Base-by-base conservation (phyloP, 2,329 filamentous ascomycete species). In the Esteya vermicola region DNA sequence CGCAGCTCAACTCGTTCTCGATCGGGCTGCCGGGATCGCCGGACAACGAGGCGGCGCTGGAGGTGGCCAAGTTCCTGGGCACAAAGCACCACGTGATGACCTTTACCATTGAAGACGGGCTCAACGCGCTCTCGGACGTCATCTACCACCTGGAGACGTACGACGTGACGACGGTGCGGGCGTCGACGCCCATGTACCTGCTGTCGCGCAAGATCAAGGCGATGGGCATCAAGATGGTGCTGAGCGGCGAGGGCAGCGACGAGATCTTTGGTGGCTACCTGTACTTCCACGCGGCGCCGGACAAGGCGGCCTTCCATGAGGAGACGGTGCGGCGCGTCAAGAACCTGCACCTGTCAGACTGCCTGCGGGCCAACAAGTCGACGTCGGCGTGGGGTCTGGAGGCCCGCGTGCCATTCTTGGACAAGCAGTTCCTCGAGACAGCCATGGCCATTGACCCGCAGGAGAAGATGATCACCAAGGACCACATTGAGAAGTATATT, bases 211-310 rank as follows among this genome's bases (percentile, higher is more conserved):
- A 98, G 72, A 98, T 98, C 71, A 98, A 98, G 72, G 91, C 88
- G 27, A 89, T 95, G 79, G 91, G 91, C 48, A 84, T 98, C 57
- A 98, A 98, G 76, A 98, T 98, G 91, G 91, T 98, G 42, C 73
- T 98, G 46, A 93, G 83, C 54, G 91, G 91, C 46, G 91, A 98
- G 65, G 91, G 91, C 37, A 91, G 83, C 54, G 91, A 98, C 60
- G 91, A 98, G 66, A 95, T 95, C 58, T 96, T 96, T 52, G 91
- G 91, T 47, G 91, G 91, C 39, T 98, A 98, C 63, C 77, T 98
- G 18, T 98, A 98, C 72, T 98, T 98, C 77, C 86, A 94, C 62
- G 83, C 81, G 45, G 91, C 91, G 3, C 91, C 91, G 19, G 73
- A 85, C 69, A 89, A 82, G 68, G 75, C 82, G 53, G 81, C 78